These are phyloP conservation scores for Jaltomata sinuosa DNA, from an alignment of 257 asterid genomes.

Conservation along the genomic window DNA sequence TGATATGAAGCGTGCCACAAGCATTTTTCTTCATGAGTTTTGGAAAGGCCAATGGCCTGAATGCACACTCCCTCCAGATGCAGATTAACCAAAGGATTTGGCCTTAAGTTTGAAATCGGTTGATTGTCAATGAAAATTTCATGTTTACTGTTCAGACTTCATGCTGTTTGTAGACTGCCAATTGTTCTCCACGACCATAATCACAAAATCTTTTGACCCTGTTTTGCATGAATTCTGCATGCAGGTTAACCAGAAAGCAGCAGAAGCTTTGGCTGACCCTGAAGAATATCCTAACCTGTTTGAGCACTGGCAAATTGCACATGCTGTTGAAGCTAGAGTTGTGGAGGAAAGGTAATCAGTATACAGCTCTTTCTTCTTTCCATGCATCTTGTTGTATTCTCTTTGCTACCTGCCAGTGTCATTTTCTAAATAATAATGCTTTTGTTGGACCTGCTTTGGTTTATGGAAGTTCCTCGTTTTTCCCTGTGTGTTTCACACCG, in stretches of 20 bases:
- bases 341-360: conserved; percentile 37
- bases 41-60: not conserved
- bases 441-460: not conserved
- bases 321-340: conserved; percentile 58
- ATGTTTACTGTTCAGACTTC: not conserved
- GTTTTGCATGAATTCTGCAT: not conserved
- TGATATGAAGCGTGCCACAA: not conserved
- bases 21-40: not conserved
- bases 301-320: conserved; percentile 93
- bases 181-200: not conserved
- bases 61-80: not conserved
- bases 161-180: not conserved
- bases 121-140: not conserved
- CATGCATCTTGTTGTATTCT: not conserved
- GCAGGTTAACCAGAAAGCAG: conserved; percentile 88
- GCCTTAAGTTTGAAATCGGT: not conserved
- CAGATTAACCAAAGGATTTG: not conserved
- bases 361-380: not conserved
- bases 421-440: conserved; percentile 5
- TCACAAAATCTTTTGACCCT: not conserved
- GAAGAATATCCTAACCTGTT: conserved; percentile 84
- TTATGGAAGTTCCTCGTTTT: not conserved
- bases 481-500: not conserved
- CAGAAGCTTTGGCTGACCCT: conserved; percentile 93
- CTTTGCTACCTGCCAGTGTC: not conserved